A percentile compares a stretch with the other conserved stretches of the same genome.
Evolutionary conservation across 306 rosid species (phyloP).

Genomic region (Hippophae gyantsensis): DNA sequence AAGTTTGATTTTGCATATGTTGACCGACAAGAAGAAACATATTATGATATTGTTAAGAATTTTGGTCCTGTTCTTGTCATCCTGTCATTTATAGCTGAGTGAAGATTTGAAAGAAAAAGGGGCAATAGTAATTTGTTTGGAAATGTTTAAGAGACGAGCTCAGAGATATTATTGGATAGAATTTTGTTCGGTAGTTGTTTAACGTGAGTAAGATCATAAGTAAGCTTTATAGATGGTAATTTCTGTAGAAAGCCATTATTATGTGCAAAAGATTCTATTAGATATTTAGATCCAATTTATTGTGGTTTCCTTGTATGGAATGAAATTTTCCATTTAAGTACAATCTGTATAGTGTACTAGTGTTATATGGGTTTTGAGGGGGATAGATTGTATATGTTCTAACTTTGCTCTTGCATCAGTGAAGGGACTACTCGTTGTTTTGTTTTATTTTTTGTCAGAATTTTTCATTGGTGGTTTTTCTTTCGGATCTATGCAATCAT

Average conservation of each 20-base stretch:
- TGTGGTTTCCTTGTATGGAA: background rate
- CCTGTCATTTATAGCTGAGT: slow-evolving; percentile 5
- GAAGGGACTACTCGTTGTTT: too few relatives aligned
- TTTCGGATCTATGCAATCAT: too few relatives aligned
- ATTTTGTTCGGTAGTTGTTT: too few relatives aligned
- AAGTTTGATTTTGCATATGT: slow-evolving; percentile 19
- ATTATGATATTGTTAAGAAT: background rate
- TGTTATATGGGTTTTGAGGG: background rate
- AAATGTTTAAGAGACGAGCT: too few relatives aligned
- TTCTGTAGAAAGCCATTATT: too few relatives aligned
- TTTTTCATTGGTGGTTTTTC: too few relatives aligned
- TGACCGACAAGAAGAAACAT: background rate
- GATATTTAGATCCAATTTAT: background rate
- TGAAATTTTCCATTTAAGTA: background rate
- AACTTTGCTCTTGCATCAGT: too few relatives aligned
- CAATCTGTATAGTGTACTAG: background rate
- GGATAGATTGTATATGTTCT: background rate
- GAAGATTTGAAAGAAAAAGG: background rate
- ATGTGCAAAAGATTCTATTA: background rate
- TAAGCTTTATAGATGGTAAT: too few relatives aligned
- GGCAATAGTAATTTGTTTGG: background rate
- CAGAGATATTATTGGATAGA: too few relatives aligned
- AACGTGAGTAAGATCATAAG: too few relatives aligned
- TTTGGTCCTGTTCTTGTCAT: background rate
- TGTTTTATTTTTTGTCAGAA: too few relatives aligned